Evolutionary conservation across 345 rosid species (phyloP).

Genomic region (Acer saccharum): DNA sequence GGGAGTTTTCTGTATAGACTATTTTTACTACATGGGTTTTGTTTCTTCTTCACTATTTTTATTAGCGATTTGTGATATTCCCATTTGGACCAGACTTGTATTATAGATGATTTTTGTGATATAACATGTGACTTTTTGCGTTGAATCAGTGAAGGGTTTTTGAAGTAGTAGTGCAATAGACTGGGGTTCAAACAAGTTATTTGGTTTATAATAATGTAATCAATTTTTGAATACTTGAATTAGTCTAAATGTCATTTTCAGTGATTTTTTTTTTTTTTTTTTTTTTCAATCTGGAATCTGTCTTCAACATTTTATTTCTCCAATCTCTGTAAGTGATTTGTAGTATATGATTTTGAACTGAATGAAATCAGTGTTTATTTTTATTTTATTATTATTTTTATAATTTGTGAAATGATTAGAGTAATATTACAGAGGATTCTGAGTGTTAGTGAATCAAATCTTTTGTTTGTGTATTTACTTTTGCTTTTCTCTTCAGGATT

Average conservation of each 20-base stretch:
- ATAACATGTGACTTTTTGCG: background rate
- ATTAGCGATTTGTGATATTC: background rate
- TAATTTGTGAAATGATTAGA: background rate
- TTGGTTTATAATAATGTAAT: background rate
- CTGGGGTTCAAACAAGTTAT: background rate
- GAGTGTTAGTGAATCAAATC: background rate
- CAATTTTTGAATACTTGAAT: background rate
- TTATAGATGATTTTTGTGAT: background rate
- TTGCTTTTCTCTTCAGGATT: background rate
- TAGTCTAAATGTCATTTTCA: slow-evolving; percentile 1
- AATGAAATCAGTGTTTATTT: background rate
- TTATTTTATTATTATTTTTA: background rate
- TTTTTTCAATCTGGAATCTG: background rate
- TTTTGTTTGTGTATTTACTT: background rate
- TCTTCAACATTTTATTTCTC: background rate
- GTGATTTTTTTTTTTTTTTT: background rate
- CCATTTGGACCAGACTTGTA: background rate
- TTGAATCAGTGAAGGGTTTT: background rate
- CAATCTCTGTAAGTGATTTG: background rate
- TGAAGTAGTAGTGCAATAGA: background rate
- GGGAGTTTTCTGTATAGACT: background rate
- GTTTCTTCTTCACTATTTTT: background rate
- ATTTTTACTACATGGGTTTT: background rate
- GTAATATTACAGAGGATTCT: background rate
- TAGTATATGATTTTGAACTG: background rate